Evolutionary conservation across 768 basidiomycete genomes (phyloP), one percentile per base, ranked within the genome.

Genomic region (Tricholoma furcatifolium): DNA sequence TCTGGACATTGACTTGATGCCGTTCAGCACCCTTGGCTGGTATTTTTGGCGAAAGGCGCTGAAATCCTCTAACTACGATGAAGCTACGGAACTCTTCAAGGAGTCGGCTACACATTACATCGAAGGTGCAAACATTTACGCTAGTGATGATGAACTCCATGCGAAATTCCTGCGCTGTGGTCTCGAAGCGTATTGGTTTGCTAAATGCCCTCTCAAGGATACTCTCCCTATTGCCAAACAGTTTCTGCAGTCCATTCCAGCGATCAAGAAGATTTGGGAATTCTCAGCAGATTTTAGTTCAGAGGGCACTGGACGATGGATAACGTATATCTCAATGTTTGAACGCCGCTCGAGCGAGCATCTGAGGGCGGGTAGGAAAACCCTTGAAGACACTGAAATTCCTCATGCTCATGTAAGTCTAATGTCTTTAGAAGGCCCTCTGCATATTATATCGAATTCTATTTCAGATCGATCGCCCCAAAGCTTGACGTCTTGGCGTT

Each of bases 121-220:
- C 11, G 43, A 67, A 42, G 70, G 73, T 17, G 70, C 69, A 7
- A 57, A 48, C 7, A 42, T 47, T 35, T 70, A 61, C 43, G 72
- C 71, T 12, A 59, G 64, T 18, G 77, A 78, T 52, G 76, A 77
- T 40, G 72, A 77, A 61, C 51, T 62, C 21, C 63, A 66, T 45
- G 56, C 61, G 3, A 61, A 61, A 60, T 69, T 58, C 44, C 60
- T 71, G 35, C 65, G 64, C 49, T 54, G 68, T 24, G 62, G 69
- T 11, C 60, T 74, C 23, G 71, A 73, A 47, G 66, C 66, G 9
- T 59, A 64, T 36, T 72, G 65, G 65, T 59, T 55, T 18, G 43
- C 50, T 34, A 58, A 60, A 17, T 59, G 58, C 6, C 61, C 67
- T 0, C 54, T 70, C 11, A 57, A 53, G 14, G 51, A 54, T 0